Evolutionary conservation across 2,329 filamentous ascomycete species (phyloP).

Genomic region (Diaporthe helianthi): DNA sequence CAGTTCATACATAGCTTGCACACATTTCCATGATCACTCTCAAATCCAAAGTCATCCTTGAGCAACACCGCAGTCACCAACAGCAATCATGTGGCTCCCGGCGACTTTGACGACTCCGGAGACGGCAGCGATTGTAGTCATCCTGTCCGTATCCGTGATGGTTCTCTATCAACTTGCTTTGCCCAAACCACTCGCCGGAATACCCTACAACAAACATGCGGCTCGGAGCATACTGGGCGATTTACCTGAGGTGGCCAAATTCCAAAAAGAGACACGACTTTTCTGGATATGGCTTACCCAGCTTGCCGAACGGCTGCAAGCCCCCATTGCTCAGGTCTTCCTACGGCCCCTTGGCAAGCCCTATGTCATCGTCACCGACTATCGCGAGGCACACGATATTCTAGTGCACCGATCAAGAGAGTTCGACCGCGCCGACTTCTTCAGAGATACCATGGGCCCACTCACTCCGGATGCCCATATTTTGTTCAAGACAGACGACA

Average conservation of each 20-base stretch:
- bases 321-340: slow-evolving; percentile 46
- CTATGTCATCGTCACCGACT: slow-evolving; percentile 9
- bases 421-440: slow-evolving; percentile 24
- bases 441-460: slow-evolving; percentile 13
- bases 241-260: slow-evolving; percentile 32
- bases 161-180: slow-evolving; percentile 31
- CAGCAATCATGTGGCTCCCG: not conserved
- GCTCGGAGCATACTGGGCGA: slow-evolving; percentile 38
- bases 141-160: not conserved
- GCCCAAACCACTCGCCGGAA: slow-evolving; percentile 42
- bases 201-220: slow-evolving; percentile 40
- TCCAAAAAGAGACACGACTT: slow-evolving; percentile 30
- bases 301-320: slow-evolving; percentile 8
- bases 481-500: slow-evolving; percentile 35
- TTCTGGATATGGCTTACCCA: slow-evolving; percentile 33
- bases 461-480: slow-evolving; percentile 17
- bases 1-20: no score
- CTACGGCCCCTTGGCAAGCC: slow-evolving; percentile 40
- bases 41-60: not conserved
- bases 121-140: not conserved
- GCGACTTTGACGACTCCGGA: not conserved
- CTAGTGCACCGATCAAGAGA: slow-evolving; percentile 1
- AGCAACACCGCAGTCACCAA: not conserved
- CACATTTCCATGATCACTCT: not conserved
- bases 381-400: slow-evolving; percentile 19